Conservation (phyloP, 345 rosid genomes). For the Ceriops zippeliana region DNA sequence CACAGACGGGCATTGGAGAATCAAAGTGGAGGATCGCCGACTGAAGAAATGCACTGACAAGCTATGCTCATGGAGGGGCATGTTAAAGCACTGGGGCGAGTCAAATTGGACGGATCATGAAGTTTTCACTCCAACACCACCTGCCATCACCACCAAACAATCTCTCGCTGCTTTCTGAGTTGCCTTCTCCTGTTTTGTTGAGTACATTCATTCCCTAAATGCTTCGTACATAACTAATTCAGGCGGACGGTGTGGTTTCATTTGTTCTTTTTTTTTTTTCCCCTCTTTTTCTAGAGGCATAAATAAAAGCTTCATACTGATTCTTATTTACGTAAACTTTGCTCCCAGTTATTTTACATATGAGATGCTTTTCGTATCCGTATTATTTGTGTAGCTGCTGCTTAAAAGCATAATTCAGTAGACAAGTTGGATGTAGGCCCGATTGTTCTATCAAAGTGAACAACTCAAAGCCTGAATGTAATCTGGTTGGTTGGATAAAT, state of each 20-base stretch:
- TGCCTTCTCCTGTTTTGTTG: background rate
- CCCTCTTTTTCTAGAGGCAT: background rate
- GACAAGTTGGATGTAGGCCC: too few species aligned
- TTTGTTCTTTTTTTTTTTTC: background rate
- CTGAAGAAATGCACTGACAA: conserved; percentile 28
- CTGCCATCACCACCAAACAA: conserved; percentile 43
- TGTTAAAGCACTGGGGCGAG: conserved; percentile 35
- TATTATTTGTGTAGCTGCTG: too few species aligned
- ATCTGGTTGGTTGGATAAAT: too few species aligned
- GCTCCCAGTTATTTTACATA: too few species aligned
- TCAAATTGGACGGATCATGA: conserved; percentile 63
- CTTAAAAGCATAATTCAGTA: too few species aligned
- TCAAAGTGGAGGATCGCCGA: conserved; percentile 13
- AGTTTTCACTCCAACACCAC: conserved; percentile 59
- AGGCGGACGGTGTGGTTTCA: background rate
- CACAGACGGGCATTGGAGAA: conserved; percentile 33
- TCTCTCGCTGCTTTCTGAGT: conserved; percentile 38
- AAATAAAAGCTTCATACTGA: background rate
- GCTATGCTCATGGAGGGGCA: conserved; percentile 29
- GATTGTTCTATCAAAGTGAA: too few species aligned
- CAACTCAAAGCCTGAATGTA: too few species aligned
- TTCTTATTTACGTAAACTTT: too few species aligned
- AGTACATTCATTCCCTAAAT: background rate
- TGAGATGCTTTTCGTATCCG: too few species aligned
- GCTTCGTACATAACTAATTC: background rate